These are phyloP conservation scores for Athelia sp. DNA, from an alignment of 1,284 basidiomycete genomes.

Conservation along the genomic window DNA sequence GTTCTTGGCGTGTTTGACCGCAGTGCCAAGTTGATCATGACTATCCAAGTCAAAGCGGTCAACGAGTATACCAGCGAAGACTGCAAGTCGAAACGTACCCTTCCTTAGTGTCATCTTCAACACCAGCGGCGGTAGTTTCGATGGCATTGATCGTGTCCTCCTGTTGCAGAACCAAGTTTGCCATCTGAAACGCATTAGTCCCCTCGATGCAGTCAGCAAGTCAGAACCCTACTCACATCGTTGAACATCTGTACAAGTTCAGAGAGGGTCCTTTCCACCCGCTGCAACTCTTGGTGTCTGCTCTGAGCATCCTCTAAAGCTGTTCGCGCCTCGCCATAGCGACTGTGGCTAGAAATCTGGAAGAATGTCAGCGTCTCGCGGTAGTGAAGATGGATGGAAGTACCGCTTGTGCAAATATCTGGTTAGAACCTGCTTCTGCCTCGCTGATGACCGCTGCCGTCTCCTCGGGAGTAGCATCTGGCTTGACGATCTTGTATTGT, in stretches of 20 bases:
- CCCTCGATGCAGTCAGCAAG: constrained; percentile 2
- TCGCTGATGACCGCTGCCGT: constrained; percentile 73
- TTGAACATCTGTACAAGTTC: constrained; percentile 88
- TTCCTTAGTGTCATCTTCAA: constrained; percentile 62
- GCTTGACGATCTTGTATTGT: constrained; percentile 91
- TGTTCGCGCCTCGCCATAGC: constrained; percentile 79
- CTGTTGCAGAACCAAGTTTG: constrained; percentile 73
- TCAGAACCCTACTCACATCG: constrained; percentile 45
- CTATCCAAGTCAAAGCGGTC: constrained; percentile 28
- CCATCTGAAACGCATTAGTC: constrained; percentile 49
- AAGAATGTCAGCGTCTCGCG: background rate
- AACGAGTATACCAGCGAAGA: background rate
- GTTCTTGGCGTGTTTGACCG: constrained; percentile 62
- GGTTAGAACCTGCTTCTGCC: constrained; percentile 45
- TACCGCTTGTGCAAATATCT: constrained; percentile 88
- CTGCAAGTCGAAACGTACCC: constrained; percentile 45
- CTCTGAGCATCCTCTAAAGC: constrained; percentile 91
- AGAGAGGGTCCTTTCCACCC: constrained; percentile 83
- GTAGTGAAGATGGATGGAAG: constrained; percentile 18
- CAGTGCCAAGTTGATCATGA: constrained; percentile 62
- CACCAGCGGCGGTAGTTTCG: constrained; percentile 55
- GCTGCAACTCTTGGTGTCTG: constrained; percentile 83
- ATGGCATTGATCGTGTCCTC: constrained; percentile 68
- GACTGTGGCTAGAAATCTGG: constrained; percentile 62
- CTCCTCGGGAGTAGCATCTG: constrained; percentile 84